phyloP scores from a whole-genome alignment of 306 rosid genomes.

The Rubus parviflorus region DNA sequence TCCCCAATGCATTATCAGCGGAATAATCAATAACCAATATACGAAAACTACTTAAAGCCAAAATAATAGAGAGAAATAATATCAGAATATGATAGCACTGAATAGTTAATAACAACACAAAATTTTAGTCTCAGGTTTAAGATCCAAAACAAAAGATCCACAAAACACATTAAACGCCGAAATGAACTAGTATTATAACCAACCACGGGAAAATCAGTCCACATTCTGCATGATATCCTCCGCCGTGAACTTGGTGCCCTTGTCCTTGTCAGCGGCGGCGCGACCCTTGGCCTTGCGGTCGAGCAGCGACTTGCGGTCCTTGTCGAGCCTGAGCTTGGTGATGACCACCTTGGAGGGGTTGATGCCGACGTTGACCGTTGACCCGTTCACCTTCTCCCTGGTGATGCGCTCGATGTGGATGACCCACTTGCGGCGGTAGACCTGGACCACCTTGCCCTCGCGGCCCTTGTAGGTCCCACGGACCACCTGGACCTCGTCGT shows the following conservation, averaged over 20 bases:
- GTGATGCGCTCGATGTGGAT: constrained; percentile 90
- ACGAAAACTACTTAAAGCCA: not conserved
- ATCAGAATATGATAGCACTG: not conserved
- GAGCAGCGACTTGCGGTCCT: constrained; percentile 79
- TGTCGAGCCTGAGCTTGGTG: constrained; percentile 76
- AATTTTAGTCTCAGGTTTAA: not conserved
- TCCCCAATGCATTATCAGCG: no score
- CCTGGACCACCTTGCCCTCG: constrained; percentile 86
- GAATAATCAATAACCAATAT: no score
- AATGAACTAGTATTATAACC: not conserved
- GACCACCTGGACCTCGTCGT: constrained; percentile 86
- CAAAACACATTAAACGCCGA: not conserved
- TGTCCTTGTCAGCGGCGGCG: constrained; percentile 89
- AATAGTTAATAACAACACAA: not conserved
- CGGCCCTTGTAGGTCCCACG: constrained; percentile 90
- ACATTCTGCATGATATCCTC: constrained; percentile 87
- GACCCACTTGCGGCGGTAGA: constrained; percentile 90
- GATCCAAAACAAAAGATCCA: constrained; percentile 12
- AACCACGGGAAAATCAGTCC: constrained; percentile 36
- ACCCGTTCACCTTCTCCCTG: constrained; percentile 89
- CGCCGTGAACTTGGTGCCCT: constrained; percentile 84
- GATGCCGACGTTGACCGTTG: constrained; percentile 86
- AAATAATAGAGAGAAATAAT: not conserved
- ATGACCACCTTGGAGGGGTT: constrained; percentile 71
- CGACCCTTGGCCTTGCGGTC: constrained; percentile 94